Evolutionary conservation across 75 land plant genomes (phyloP).

Genomic region (Chamaecyparis obtusa): DNA sequence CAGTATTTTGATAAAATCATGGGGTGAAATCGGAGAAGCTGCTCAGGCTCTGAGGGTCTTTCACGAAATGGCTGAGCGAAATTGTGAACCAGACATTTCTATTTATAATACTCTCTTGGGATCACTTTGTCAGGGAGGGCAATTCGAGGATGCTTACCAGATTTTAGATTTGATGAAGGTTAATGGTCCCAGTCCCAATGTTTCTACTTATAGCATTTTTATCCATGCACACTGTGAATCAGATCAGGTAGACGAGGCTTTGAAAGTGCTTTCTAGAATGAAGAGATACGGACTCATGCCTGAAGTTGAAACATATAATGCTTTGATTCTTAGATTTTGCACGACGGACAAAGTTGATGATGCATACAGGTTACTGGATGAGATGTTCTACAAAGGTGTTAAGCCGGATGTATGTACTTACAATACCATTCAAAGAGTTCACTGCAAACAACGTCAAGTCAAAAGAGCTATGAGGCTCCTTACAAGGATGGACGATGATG

Average conservation of each 20-base stretch:
- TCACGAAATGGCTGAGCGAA: conserved; percentile 51
- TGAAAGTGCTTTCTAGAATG: conserved; percentile 49
- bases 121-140: conserved; percentile 38
- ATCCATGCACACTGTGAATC: conserved; percentile 47
- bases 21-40: conserved; percentile 34
- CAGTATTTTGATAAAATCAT: conserved; percentile 56
- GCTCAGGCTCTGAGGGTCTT: conserved; percentile 39
- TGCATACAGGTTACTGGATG: conserved; percentile 53
- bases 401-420: conserved; percentile 57
- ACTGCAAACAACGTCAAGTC: conserved; percentile 48
- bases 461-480: conserved; percentile 47
- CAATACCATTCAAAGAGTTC: conserved; percentile 47
- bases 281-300: conserved; percentile 38
- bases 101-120: conserved; percentile 49
- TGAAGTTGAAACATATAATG: conserved; percentile 49
- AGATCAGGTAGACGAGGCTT: conserved; percentile 35
- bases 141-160: conserved; percentile 40
- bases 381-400: conserved; percentile 47
- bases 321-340: conserved; percentile 49
- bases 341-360: conserved; percentile 43
- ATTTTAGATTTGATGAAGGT: conserved; percentile 36
- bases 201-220: conserved; percentile 54
- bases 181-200: conserved; percentile 42
- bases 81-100: conserved; percentile 22
- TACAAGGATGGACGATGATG: conserved; percentile 41